Evolutionary conservation across 2,329 filamentous ascomycete species (phyloP), one percentile per base, ranked within the genome.

Genomic region (Fusarium fujikuroi): DNA sequence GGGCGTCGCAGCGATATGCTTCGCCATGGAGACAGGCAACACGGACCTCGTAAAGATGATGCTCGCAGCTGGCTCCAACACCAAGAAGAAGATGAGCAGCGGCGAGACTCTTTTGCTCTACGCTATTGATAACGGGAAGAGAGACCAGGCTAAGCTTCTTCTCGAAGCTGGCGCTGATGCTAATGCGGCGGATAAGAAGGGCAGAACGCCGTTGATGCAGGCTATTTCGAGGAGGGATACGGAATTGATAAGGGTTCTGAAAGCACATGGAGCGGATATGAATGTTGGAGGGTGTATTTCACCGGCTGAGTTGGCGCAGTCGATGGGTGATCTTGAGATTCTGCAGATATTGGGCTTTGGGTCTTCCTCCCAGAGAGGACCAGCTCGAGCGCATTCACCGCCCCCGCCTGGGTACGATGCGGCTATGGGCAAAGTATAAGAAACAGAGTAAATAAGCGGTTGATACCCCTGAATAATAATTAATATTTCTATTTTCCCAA

Each of bases 141-240:
- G 39, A 8, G 80, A 79, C 5, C 75, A 78, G 25, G 77, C 66
- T 0, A 70, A 66, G 46, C 50, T 77, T 16, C 72, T 83, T 16
- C 66, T 84, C 1, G 69, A 78, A 42, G 70, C 79, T 28, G 82
- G 81, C 9, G 81, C 81, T 1, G 77, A 83, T 42, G 65, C 78
- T 0, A 83, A 83, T 21, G 69, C 70, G 4, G 59, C 71, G 10
- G 79, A 81, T 15, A 79, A 79, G 37, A 78, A 79, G 42, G 78
- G 76, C 4, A 72, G 78, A 44, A 79, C 79, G 19, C 81, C 81
- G 11, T 61, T 83, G 53, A 72, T 81, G 70, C 77, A 80, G 57
- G 81, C 81, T 10, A 64, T 82, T 21, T 59, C 74, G 39, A 77
- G 68, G 36, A 75, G 78, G 15, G 73, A 83, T 34, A 16, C 74